A percentile compares a stretch with the other conserved stretches of the same genome.
Evolutionary conservation across 257 asterid genomes (phyloP).

Genomic region (Scutellaria minor): DNA sequence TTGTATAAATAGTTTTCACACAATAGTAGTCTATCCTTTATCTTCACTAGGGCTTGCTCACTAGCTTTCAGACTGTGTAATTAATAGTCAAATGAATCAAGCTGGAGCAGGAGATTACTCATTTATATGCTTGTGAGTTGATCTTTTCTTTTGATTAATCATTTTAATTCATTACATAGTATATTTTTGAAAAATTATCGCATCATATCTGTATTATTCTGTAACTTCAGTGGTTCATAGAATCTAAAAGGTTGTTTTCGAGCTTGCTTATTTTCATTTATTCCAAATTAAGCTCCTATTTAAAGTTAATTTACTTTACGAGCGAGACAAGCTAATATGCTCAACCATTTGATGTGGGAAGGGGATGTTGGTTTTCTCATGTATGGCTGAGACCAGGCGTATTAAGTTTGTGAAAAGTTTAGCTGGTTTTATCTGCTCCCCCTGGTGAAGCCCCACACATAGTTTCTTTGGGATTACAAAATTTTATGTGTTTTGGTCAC

Average conservation of each 20-base stretch:
- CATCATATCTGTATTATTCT: background rate
- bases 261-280: background rate
- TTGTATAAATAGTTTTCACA: background rate
- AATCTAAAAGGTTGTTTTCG: background rate
- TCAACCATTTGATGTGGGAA: background rate
- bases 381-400: background rate
- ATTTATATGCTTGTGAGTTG: conserved; percentile 10
- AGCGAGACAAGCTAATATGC: background rate
- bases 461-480: background rate
- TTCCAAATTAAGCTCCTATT: conserved; percentile 8
- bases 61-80: background rate
- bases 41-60: background rate
- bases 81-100: background rate
- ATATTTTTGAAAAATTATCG: background rate
- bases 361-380: background rate
- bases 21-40: background rate
- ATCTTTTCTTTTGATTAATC: background rate
- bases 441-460: background rate
- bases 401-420: background rate
- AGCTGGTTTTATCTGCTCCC: background rate
- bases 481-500: background rate
- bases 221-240: conserved; percentile 2
- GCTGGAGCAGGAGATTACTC: conserved; percentile 8
- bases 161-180: conserved; percentile 1
- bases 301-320: background rate